phyloP scores from a whole-genome alignment of 108 stramenopile genomes.

The Seminavis robusta region DNA sequence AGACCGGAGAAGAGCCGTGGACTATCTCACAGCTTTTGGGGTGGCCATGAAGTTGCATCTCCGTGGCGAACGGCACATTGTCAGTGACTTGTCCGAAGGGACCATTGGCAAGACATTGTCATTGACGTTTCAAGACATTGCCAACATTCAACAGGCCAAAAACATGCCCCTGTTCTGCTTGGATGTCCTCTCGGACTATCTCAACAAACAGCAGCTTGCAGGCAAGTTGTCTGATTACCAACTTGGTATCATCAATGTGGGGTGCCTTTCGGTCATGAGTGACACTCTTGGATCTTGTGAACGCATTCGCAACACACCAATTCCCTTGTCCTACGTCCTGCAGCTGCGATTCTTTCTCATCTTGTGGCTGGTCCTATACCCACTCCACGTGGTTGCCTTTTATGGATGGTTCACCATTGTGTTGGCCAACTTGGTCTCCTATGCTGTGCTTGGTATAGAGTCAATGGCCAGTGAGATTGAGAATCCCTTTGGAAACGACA shows the following conservation, averaged over 20 bases:
- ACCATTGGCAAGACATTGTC: background rate
- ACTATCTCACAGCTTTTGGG: conserved; percentile 11
- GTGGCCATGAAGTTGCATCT: conserved; percentile 7
- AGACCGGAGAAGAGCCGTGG: conserved; percentile 6
- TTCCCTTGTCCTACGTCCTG: conserved; percentile 9
- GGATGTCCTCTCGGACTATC: conserved; percentile 6
- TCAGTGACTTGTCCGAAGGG: background rate
- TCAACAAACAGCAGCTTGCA: background rate
- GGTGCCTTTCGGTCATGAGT: background rate
- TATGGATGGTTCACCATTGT: conserved; percentile 14
- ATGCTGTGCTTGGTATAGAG: conserved; percentile 6
- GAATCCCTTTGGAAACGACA: conserved; percentile 8
- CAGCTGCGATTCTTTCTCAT: conserved; percentile 9
- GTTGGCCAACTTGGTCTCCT: conserved; percentile 2
- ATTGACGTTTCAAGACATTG: conserved; percentile 4
- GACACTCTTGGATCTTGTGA: conserved; percentile 5
- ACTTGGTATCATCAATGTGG: background rate
- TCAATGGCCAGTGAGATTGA: conserved; percentile 14
- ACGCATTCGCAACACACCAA: conserved; percentile 3
- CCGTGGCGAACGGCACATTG: conserved; percentile 7
- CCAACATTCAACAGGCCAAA: background rate
- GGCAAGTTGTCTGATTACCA: background rate
- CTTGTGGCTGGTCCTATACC: conserved; percentile 8
- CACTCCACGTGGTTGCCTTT: conserved; percentile 1
- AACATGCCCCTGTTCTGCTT: conserved; percentile 6